Conservation (phyloP, 1,139 yeast species). For the Saccharomyces hybrid region DNA sequence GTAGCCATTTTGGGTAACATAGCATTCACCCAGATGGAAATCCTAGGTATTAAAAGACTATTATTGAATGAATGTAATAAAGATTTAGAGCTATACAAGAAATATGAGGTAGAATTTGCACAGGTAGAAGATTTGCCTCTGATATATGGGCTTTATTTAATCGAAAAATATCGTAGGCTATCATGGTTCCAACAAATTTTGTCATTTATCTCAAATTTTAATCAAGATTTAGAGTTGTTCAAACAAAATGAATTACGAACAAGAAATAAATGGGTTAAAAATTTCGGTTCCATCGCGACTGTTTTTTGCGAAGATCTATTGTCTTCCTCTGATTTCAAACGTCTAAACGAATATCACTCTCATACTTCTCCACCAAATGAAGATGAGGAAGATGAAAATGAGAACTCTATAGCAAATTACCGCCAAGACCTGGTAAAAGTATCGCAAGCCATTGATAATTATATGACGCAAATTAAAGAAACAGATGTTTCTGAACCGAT, state of each 20-base stretch:
- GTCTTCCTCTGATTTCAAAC: conserved; percentile 22
- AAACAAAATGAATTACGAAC: conserved; percentile 51
- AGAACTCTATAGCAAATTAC: conserved; percentile 11
- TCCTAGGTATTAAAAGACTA: conserved; percentile 24
- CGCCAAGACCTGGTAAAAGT: conserved; percentile 16
- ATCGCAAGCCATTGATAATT: conserved; percentile 27
- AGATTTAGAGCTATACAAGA: conserved; percentile 37
- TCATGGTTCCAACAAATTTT: conserved; percentile 59
- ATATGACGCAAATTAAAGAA: conserved; percentile 32
- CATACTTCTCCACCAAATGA: not conserved
- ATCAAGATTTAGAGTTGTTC: conserved; percentile 53
- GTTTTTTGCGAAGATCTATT: conserved; percentile 30
- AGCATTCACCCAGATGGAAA: conserved; percentile 23
- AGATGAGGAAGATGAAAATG: conserved; percentile 1
- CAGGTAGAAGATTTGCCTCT: conserved; percentile 69
- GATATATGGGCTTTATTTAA: conserved; percentile 66
- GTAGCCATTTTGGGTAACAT: conserved; percentile 21
- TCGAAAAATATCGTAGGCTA: conserved; percentile 61
- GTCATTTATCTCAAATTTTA: conserved; percentile 43
- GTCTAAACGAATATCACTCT: conserved; percentile 22
- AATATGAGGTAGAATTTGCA: conserved; percentile 38
- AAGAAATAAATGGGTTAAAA: conserved; percentile 57
- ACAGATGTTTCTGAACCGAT: conserved; percentile 32
- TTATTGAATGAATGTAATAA: conserved; percentile 32
- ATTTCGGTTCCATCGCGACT: conserved; percentile 45